Evolutionary conservation across 192 early-diverging fungal species (phyloP).

Genomic region (Mortierella antarctica): DNA sequence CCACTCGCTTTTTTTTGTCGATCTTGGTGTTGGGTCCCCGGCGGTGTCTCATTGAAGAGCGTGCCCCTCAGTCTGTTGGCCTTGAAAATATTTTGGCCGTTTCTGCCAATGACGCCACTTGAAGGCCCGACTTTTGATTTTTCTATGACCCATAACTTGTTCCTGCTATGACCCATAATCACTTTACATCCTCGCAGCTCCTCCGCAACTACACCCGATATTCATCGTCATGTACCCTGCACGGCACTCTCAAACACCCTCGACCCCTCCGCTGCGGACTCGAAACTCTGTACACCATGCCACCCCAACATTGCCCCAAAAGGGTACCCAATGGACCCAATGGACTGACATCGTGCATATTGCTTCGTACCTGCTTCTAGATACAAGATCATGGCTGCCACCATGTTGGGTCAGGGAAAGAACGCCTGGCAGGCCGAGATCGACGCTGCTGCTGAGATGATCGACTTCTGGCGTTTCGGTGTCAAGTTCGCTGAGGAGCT

Average conservation of each 20-base stretch:
- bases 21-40: neutral
- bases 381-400: constrained; percentile 89
- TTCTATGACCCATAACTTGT: constrained; percentile 27
- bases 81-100: constrained; percentile 10
- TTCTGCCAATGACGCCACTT: constrained; percentile 37
- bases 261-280: too few species aligned
- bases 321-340: too few species aligned
- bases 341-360: neutral
- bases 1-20: neutral
- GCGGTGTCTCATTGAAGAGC: neutral
- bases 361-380: constrained; percentile 46
- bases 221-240: too few species aligned
- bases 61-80: neutral
- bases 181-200: too few species aligned
- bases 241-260: too few species aligned
- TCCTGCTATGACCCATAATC: constrained; percentile 8
- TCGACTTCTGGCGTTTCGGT: constrained; percentile 97
- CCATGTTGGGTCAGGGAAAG: constrained; percentile 99
- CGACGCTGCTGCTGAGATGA: constrained; percentile 94
- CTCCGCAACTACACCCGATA: too few species aligned
- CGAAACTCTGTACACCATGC: too few species aligned
- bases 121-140: constrained; percentile 23
- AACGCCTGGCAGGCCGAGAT: constrained; percentile 99
- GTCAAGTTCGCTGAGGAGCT: constrained; percentile 93
- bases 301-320: too few species aligned